A percentile compares a stretch with the other conserved stretches of the same genome.
Conservation (phyloP, 345 rosid genomes). For the Eucalyptus regnans region DNA sequence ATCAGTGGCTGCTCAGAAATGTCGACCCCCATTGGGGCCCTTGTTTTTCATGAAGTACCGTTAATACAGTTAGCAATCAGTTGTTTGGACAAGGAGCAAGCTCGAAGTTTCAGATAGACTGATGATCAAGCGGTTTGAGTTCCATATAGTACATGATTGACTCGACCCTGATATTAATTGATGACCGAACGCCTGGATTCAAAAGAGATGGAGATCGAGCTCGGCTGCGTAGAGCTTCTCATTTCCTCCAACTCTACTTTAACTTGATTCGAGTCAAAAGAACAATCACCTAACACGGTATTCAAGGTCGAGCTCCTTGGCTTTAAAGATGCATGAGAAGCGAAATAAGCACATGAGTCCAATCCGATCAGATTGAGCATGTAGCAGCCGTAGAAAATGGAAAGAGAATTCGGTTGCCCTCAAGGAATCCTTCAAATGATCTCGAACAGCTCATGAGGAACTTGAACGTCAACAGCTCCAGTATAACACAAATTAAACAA, state of each 20-base stretch:
- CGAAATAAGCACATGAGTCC: neutral
- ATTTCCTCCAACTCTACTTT: neutral
- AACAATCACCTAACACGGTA: neutral
- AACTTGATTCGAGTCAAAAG: neutral
- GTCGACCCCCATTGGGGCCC: neutral
- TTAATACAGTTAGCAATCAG: neutral
- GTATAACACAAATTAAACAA: neutral
- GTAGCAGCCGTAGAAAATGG: neutral
- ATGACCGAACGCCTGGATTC: neutral
- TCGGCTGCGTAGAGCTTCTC: neutral
- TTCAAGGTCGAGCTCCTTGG: neutral
- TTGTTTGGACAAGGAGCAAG: neutral
- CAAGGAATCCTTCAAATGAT: neutral
- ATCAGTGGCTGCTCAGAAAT: neutral
- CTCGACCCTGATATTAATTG: accelerated
- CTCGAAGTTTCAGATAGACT: neutral
- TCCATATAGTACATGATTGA: neutral
- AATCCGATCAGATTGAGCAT: neutral
- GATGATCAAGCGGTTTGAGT: neutral
- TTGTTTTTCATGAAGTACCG: neutral
- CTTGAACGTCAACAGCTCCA: neutral
- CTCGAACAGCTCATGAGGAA: neutral
- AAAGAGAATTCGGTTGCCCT: neutral
- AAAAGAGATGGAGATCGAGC: neutral
- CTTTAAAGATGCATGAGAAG: neutral